phyloP scores from a whole-genome alignment of 208 protist species.

The Trypanosoma mega region DNA sequence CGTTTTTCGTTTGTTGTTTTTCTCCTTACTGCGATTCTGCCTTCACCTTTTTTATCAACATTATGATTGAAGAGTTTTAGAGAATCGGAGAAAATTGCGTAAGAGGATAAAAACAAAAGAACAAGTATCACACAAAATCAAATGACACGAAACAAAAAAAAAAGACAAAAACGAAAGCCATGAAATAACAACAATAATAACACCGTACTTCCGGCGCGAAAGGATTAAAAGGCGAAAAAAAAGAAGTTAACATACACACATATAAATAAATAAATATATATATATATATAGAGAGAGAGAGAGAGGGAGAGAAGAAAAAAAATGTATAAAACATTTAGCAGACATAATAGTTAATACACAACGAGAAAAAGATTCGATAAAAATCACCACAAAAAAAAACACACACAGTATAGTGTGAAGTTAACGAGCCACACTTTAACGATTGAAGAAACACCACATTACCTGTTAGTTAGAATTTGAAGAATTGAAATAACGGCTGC shows the following conservation, averaged over 20 bases:
- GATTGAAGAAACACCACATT: too few species aligned
- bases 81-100: constrained; percentile 16
- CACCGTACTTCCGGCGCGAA: too few species aligned
- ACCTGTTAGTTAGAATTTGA: too few species aligned
- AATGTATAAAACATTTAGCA: too few species aligned
- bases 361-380: too few species aligned
- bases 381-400: too few species aligned
- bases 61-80: too few species aligned
- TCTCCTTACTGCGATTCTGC: not conserved
- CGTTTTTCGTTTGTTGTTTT: not conserved
- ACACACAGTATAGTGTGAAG: too few species aligned
- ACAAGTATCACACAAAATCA: constrained; percentile 13
- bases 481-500: constrained; percentile 16
- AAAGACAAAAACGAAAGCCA: constrained; percentile 1
- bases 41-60: not conserved
- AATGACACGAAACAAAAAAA: not conserved
- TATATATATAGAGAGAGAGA: constrained; percentile 14
- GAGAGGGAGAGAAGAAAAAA: constrained; percentile 24
- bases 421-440: too few species aligned
- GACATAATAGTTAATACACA: too few species aligned
- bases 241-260: not conserved
- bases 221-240: constrained; percentile 9
- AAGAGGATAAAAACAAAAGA: constrained; percentile 5
- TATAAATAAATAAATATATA: constrained; percentile 24
- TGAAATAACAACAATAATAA: constrained; percentile 11